Percentiles rank a stretch among this genome's conserved stretches.
Evolutionary conservation across 2,329 filamentous ascomycete genomes (phyloP).

Genomic region (Raffaelea arxii): DNA sequence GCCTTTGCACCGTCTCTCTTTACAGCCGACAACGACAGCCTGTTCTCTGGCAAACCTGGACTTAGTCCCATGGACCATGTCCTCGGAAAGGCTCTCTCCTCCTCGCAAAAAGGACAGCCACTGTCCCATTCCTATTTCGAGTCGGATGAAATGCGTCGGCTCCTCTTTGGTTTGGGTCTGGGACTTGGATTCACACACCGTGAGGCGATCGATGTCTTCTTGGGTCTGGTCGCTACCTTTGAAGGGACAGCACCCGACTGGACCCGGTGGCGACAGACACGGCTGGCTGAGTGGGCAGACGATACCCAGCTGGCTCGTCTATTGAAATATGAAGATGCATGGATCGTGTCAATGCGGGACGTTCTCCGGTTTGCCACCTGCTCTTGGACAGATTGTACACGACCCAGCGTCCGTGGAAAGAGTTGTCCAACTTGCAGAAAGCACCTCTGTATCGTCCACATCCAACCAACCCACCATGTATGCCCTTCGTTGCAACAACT

Average conservation of each 20-base stretch:
- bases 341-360: not conserved
- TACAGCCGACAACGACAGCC: not conserved
- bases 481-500: not conserved
- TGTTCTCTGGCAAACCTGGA: not conserved
- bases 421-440: not conserved
- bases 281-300: not conserved
- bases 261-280: not conserved
- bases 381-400: not conserved
- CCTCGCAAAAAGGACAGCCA: not conserved
- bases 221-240: not conserved
- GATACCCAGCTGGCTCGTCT: not conserved
- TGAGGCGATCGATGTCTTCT: not conserved
- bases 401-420: slow-evolving; percentile 1
- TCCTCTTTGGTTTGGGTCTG: slow-evolving; percentile 3
- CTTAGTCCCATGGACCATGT: slow-evolving; percentile 2
- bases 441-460: slow-evolving; percentile 4
- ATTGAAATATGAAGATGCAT: too few species aligned
- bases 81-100: not conserved
- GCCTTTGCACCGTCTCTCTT: slow-evolving; percentile 21
- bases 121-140: slow-evolving; percentile 1
- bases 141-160: slow-evolving; percentile 2
- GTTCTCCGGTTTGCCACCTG: slow-evolving; percentile 1
- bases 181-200: not conserved
- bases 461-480: not conserved
- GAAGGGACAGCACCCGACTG: not conserved